These are phyloP conservation scores for Secale cereale DNA, from an alignment of 176 grass and related monocot genomes.

Conservation along the genomic window DNA sequence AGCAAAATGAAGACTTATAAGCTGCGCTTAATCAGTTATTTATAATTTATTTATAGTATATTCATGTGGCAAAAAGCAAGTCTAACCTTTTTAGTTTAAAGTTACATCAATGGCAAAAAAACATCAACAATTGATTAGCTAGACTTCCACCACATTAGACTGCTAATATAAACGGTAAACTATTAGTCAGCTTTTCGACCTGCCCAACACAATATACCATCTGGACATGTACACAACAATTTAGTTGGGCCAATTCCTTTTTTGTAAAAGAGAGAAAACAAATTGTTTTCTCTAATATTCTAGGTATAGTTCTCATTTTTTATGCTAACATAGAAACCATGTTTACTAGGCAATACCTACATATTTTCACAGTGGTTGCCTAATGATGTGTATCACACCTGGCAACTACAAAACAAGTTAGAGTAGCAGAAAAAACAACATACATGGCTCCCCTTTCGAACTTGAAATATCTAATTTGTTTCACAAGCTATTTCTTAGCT, in stretches of 20 bases:
- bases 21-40: background rate
- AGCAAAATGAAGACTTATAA: no score
- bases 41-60: background rate
- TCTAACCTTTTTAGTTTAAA: background rate
- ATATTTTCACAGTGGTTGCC: no score
- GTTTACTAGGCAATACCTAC: background rate
- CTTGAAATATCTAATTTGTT: no score
- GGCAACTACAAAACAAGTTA: no score
- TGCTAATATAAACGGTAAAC: slow-evolving; percentile 60
- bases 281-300: background rate
- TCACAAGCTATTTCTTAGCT: no score
- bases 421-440: no score
- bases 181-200: slow-evolving; percentile 52
- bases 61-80: background rate
- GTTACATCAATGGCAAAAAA: slow-evolving; percentile 1
- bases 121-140: slow-evolving; percentile 45
- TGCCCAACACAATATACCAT: slow-evolving; percentile 24
- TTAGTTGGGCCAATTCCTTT: background rate
- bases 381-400: no score
- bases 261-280: background rate
- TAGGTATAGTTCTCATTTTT: background rate
- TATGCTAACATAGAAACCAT: background rate
- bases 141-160: slow-evolving; percentile 65
- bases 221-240: slow-evolving; percentile 48
- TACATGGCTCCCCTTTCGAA: no score